Evolutionary conservation across 257 asterid genomes (phyloP), one percentile per base, ranked within the genome.

Genomic region (Echium plantagineum): DNA sequence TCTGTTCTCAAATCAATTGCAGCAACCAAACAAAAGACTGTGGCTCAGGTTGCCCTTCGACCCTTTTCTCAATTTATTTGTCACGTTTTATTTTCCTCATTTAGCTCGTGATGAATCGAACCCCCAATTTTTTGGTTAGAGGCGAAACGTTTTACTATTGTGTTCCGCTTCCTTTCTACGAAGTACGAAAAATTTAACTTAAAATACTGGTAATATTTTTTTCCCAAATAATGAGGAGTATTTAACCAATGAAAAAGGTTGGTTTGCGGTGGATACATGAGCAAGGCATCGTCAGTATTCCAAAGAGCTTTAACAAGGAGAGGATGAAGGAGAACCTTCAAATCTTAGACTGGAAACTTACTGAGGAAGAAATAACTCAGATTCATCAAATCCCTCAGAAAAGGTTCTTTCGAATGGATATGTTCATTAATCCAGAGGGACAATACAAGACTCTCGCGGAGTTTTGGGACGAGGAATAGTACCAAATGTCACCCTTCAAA

Each of bases 391-490:
- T 79, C 30, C 71, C 77, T 61, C 83, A 79, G 63, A 9, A 53
- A 2, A 74, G 63, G 69, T 75, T 71, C 58, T 10, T 15, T 18
- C 35, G 5, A 30, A 78, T 55, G 3, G 73, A 72, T 0, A 1
- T 5, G 2, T 75, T 66, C 60, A 52, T 73, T 31, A 68, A 62
- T 48, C 72, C 73, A 58, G 56, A 65, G 6, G 89, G 84, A n/a
- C 84, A 62, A 18, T 54, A 70, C 65, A 75, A 75, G 68, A 64
- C 90, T 1, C 2, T 52, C 4, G 75, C 75, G 15, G 74, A 78
- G 66, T 60, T 80, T n/a, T n/a, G n/a, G 86, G 83, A 83, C 73
- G 84, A 77, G 7, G 85, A 83, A 64, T 22, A 80, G 15, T 80
- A 64, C 72, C 49, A 18, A 46, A 31, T 31, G 38, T 7, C 38